These are phyloP conservation scores for Trebouxiophyceae sp. DNA, from an alignment of 163 green algal species.

Conservation along the genomic window DNA sequence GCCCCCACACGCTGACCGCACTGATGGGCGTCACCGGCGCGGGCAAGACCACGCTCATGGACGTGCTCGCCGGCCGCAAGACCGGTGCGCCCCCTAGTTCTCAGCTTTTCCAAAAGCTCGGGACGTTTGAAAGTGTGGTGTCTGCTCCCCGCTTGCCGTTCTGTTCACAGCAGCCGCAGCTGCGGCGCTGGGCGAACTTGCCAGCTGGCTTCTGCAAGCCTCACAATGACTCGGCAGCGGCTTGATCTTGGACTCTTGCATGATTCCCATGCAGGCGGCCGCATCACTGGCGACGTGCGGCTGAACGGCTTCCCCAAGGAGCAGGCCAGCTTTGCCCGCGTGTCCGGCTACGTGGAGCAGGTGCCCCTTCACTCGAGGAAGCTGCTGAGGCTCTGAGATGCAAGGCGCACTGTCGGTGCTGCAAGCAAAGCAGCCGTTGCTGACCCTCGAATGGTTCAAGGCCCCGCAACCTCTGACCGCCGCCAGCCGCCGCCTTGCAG, in stretches of 20 bases:
- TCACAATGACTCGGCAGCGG: no score
- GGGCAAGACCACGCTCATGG: conserved; percentile 68
- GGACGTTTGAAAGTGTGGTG: no score
- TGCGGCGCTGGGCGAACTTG: no score
- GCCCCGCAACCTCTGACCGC: not conserved
- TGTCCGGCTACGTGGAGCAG: conserved; percentile 58
- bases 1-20: conserved; percentile 58
- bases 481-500: not conserved
- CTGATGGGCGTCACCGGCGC: conserved; percentile 53
- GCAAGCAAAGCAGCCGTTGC: not conserved
- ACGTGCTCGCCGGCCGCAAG: conserved; percentile 60
- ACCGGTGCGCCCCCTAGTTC: no score
- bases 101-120: no score
- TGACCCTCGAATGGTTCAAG: not conserved
- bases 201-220: no score
- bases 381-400: not conserved
- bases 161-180: no score
- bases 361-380: conserved; percentile 22
- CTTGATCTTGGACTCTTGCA: no score
- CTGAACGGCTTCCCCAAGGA: conserved; percentile 57
- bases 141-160: no score
- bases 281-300: conserved; percentile 44
- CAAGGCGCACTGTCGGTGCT: not conserved
- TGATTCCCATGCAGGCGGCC: conserved; percentile 31
- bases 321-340: conserved; percentile 44